Percentiles rank a stretch among this genome's conserved stretches.
Conservation (phyloP, 768 basidiomycete species). For the Astraeus odoratus region DNA sequence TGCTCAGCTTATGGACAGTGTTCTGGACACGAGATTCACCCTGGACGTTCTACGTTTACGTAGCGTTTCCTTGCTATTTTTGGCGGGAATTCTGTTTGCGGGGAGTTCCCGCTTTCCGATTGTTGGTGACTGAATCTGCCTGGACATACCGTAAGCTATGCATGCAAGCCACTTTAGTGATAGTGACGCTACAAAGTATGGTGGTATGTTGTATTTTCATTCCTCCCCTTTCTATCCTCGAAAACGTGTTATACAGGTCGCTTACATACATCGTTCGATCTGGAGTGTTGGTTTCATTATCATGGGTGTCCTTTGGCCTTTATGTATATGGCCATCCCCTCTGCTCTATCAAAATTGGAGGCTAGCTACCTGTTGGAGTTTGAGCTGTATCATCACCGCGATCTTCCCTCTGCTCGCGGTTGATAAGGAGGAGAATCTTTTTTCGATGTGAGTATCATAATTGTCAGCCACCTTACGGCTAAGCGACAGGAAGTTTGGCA, state of each 20-base stretch:
- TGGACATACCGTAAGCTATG: constrained; percentile 17
- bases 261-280: constrained; percentile 62
- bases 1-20: constrained; percentile 35
- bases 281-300: constrained; percentile 63
- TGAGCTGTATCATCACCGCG: constrained; percentile 45
- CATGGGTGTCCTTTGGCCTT: constrained; percentile 64
- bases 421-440: constrained; percentile 59
- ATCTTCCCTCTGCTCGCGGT: constrained; percentile 70
- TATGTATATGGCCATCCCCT: constrained; percentile 39
- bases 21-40: constrained; percentile 64
- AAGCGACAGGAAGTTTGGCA: constrained; percentile 27
- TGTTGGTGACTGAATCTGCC: constrained; percentile 14
- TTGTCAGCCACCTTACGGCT: constrained; percentile 3
- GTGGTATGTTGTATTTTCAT: constrained; percentile 38
- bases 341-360: constrained; percentile 20
- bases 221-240: neutral
- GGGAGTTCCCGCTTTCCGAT: constrained; percentile 15
- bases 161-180: constrained; percentile 26
- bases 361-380: constrained; percentile 37
- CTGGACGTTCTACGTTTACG: constrained; percentile 69
- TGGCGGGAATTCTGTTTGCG: constrained; percentile 50
- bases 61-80: constrained; percentile 70
- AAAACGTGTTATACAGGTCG: constrained; percentile 36
- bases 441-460: constrained; percentile 45
- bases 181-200: constrained; percentile 55